Base-by-base conservation (phyloP, 345 rosid species). In the Luvunga scandens region DNA sequence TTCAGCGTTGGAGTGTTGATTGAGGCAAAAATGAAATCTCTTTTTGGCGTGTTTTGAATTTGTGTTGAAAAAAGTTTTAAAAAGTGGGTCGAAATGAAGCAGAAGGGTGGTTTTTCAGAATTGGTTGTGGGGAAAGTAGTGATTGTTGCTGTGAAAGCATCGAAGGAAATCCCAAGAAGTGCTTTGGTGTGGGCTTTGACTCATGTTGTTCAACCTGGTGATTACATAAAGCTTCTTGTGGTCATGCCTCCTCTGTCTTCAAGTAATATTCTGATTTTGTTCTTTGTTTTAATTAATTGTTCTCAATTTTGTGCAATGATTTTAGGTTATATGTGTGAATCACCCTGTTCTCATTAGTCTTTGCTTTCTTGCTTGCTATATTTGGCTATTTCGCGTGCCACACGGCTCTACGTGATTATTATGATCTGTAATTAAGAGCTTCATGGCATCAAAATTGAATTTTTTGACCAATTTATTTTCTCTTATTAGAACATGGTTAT, bases 121-220 rank as follows among this genome's bases (percentile, higher is more conserved):
- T 83, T 45, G 18, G 50, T 68, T 73, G 91, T 84, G 34, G 92
- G 88, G 84, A 95, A 95, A 86, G 90, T 85, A 48, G 92, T 90
- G 70, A 87, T 95, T 78, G 94, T 95, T 79, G 98, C 94, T 31
- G 94, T 93, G 64, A 90, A 81, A 81, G 98, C 98, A 69, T 88
- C 97, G 25, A 95, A 91, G 87, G 98, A 93, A 72, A 93, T 95
- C 50, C 89, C 98, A 4, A 91, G 87, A 79, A 91, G 87, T 81
- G 98, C 95, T 85, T 66, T 95, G 18, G 82, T 86, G 27, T 95
- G 98, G 98, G 92, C 95, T 75, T 85, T 95, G 86, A 95, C 95
- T 85, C 98, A 95, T 82, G 97, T 95, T 76, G 94, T 88, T 73
- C 97, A 93, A 73, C 94, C 98, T 83, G 95, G 93, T 53, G 95